phyloP scores from a whole-genome alignment of 306 rosid species.

The Rubus parviflorus region DNA sequence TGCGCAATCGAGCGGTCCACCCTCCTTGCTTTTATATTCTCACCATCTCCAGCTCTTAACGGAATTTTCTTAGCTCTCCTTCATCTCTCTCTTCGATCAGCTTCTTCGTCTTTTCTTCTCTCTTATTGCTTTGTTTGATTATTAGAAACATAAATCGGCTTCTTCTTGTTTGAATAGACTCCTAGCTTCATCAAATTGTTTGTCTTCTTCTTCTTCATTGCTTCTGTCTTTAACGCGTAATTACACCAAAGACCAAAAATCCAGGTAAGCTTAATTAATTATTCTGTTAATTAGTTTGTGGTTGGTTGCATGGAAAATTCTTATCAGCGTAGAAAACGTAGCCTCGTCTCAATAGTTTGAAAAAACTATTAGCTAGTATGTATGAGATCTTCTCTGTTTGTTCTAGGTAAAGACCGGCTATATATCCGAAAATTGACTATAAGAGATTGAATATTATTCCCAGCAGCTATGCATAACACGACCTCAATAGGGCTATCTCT shows the following conservation, averaged over 20 bases:
- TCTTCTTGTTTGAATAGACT: constrained; percentile 8
- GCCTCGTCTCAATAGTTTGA: background rate
- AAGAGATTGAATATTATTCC: background rate
- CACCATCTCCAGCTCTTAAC: constrained; percentile 36
- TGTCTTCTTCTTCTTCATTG: constrained; percentile 37
- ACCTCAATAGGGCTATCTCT: background rate
- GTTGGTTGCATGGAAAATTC: constrained; percentile 18
- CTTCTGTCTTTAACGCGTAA: constrained; percentile 34
- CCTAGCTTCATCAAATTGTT: background rate
- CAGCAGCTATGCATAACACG: background rate
- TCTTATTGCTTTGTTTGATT: background rate
- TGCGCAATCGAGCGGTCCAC: constrained; percentile 93
- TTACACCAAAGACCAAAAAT: constrained; percentile 10
- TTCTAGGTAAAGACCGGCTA: background rate
- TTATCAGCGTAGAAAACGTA: background rate
- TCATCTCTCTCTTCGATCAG: background rate
- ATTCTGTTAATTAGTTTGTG: background rate
- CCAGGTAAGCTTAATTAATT: constrained; percentile 3
- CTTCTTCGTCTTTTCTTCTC: background rate
- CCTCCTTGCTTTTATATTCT: constrained; percentile 43
- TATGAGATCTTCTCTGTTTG: background rate
- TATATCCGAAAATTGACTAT: background rate
- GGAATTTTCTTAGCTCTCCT: constrained; percentile 28
- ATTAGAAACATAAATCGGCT: background rate
- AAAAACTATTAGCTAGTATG: background rate